These are phyloP conservation scores for Colletotrichum musicola DNA, from an alignment of 2,329 filamentous ascomycete species.

Conservation along the genomic window DNA sequence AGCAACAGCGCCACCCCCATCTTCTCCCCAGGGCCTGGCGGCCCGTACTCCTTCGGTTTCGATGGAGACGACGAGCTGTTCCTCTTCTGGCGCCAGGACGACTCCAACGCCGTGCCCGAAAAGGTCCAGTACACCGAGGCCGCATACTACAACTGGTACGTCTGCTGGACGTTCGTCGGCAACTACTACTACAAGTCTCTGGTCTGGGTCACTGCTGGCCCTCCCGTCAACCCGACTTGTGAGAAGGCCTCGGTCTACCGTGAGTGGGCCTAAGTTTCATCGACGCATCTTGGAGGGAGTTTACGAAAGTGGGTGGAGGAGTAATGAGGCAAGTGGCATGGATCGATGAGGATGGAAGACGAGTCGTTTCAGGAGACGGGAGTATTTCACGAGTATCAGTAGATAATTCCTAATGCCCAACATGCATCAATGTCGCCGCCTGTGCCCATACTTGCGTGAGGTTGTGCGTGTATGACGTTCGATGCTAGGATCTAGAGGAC, in stretches of 20 bases:
- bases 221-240: conserved; percentile 34
- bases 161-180: conserved; percentile 36
- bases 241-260: conserved; percentile 17
- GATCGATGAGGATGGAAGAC: not conserved
- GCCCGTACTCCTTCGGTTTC: conserved; percentile 25
- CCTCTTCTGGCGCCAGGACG: conserved; percentile 22
- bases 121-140: not conserved
- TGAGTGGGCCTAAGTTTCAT: conserved; percentile 1
- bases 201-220: conserved; percentile 33
- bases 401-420: conserved; percentile 11
- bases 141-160: conserved; percentile 34
- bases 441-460: not conserved
- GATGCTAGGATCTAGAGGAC: too few species aligned
- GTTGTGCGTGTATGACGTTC: not conserved
- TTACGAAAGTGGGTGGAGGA: not conserved
- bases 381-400: not conserved
- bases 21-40: conserved; percentile 26
- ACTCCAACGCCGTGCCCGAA: conserved; percentile 25
- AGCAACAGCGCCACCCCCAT: conserved; percentile 35
- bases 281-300: too few species aligned
- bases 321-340: not conserved
- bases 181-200: conserved; percentile 38
- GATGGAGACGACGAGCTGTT: conserved; percentile 31
- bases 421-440: not conserved
- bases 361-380: not conserved